Conservation (phyloP, 2,329 filamentous ascomycete species). For the Pseudogymnoascus sp. region DNA sequence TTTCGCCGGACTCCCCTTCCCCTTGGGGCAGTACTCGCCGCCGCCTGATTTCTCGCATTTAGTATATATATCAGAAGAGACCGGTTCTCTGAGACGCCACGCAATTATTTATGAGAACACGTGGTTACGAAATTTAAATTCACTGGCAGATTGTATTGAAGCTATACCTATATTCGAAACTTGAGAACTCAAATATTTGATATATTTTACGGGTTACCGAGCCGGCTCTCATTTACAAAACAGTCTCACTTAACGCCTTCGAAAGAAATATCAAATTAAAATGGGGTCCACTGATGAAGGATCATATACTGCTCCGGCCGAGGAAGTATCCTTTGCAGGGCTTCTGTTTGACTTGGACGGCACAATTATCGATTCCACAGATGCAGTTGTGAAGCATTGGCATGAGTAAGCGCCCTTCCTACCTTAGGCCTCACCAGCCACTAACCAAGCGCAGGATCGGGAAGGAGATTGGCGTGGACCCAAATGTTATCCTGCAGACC, state of each 20-base stretch:
- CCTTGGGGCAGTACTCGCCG: background rate
- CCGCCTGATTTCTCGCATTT: background rate
- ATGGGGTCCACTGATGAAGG: background rate
- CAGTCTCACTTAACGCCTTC: background rate
- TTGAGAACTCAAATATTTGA: background rate
- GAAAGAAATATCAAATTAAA: background rate
- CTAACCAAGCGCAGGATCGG: slow-evolving; percentile 51
- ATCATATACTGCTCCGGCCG: slow-evolving; percentile 1
- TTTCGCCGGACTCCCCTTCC: background rate
- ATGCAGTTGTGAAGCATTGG: slow-evolving; percentile 74
- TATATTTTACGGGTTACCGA: background rate
- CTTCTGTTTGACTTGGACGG: slow-evolving; percentile 66
- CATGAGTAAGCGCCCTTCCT: slow-evolving; percentile 33
- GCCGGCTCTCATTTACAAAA: background rate
- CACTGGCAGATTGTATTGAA: background rate
- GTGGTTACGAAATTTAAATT: background rate
- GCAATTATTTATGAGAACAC: slow-evolving; percentile 5
- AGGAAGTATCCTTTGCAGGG: slow-evolving; percentile 8
- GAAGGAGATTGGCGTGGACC: slow-evolving; percentile 74
- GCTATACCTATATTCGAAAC: background rate
- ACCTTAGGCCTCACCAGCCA: background rate
- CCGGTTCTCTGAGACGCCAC: background rate
- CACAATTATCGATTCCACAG: slow-evolving; percentile 75
- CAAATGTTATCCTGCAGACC: slow-evolving; percentile 77
- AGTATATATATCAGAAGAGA: background rate